phyloP scores from a whole-genome alignment of 1,139 yeast genomes.

The Geotrichum histeridarum region DNA sequence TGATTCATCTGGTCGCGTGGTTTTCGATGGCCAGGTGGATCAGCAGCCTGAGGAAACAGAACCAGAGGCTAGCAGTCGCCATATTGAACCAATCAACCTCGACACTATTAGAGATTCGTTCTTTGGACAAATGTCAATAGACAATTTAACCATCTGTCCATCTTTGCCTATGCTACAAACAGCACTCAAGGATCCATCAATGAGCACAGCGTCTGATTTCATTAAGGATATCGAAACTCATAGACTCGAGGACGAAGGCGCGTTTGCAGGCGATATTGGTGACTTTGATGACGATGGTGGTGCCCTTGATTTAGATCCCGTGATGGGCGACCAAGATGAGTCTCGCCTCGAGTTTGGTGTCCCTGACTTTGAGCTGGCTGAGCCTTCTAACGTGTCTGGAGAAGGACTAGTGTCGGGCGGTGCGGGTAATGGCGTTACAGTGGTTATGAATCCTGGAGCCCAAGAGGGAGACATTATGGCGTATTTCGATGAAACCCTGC shows the following conservation, averaged over 20 bases:
- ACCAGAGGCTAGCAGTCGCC: constrained; percentile 6
- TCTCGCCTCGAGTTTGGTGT: constrained; percentile 23
- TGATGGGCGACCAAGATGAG: constrained; percentile 32
- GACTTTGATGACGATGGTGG: constrained; percentile 25
- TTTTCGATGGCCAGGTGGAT: constrained; percentile 48
- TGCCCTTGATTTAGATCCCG: constrained; percentile 26
- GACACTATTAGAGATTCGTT: constrained; percentile 20
- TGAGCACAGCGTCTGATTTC: constrained; percentile 23
- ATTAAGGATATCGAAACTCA: constrained; percentile 24
- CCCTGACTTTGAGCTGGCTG: constrained; percentile 6
- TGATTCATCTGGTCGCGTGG: constrained; percentile 55
- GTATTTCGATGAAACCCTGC: constrained; percentile 68
- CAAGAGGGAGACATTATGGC: constrained; percentile 68
- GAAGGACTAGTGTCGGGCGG: neutral
- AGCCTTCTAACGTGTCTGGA: neutral
- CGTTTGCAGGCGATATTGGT: constrained; percentile 22
- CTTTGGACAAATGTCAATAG: constrained; percentile 35
- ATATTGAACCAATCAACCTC: constrained; percentile 19
- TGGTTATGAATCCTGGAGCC: constrained; percentile 5
- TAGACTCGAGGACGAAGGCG: constrained; percentile 12
- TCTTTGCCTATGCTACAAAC: constrained; percentile 53
- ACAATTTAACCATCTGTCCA: constrained; percentile 52
- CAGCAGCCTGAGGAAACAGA: constrained; percentile 23
- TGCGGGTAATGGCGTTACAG: constrained; percentile 1
- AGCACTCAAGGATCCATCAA: constrained; percentile 50